A percentile compares a stretch with the other conserved stretches of the same genome.
Evolutionary conservation across 768 basidiomycete species (phyloP).

Genomic region (Flagelloscypha sp.): DNA sequence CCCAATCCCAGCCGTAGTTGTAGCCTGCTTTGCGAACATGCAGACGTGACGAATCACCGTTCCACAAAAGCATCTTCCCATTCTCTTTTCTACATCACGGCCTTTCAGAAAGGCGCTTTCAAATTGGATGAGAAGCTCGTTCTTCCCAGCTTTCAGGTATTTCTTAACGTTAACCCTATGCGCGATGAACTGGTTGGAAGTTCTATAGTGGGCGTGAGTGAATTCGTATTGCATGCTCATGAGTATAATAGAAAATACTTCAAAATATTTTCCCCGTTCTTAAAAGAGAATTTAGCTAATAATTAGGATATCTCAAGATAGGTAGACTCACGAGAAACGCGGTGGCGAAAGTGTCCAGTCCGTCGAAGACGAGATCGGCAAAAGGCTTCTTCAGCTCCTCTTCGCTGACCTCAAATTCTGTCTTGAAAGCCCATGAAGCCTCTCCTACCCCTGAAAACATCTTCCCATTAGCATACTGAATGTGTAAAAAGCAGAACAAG

Average conservation of each 20-base stretch:
- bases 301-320: background rate
- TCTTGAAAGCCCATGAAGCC: slow-evolving; percentile 76
- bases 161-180: slow-evolving; percentile 57
- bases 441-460: slow-evolving; percentile 73
- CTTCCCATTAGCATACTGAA: background rate
- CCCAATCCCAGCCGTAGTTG: slow-evolving; percentile 93
- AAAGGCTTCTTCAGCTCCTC: slow-evolving; percentile 37
- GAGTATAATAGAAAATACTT: slow-evolving; percentile 29
- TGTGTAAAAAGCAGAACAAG: background rate
- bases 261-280: slow-evolving; percentile 73
- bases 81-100: slow-evolving; percentile 42
- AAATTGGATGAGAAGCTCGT: slow-evolving; percentile 66
- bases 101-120: slow-evolving; percentile 68
- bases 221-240: slow-evolving; percentile 3
- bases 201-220: slow-evolving; percentile 25
- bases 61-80: slow-evolving; percentile 65
- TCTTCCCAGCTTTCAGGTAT: slow-evolving; percentile 43
- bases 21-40: slow-evolving; percentile 93
- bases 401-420: slow-evolving; percentile 44
- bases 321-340: slow-evolving; percentile 49
- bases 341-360: slow-evolving; percentile 83
- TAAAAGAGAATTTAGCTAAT: slow-evolving; percentile 1
- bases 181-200: slow-evolving; percentile 80
- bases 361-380: slow-evolving; percentile 80
- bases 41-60: slow-evolving; percentile 84